Percentiles rank a stretch among this genome's conserved stretches.
Evolutionary conservation across 352 stramenopile genomes (phyloP).

Genomic region (Globisporangium paroecandrum): DNA sequence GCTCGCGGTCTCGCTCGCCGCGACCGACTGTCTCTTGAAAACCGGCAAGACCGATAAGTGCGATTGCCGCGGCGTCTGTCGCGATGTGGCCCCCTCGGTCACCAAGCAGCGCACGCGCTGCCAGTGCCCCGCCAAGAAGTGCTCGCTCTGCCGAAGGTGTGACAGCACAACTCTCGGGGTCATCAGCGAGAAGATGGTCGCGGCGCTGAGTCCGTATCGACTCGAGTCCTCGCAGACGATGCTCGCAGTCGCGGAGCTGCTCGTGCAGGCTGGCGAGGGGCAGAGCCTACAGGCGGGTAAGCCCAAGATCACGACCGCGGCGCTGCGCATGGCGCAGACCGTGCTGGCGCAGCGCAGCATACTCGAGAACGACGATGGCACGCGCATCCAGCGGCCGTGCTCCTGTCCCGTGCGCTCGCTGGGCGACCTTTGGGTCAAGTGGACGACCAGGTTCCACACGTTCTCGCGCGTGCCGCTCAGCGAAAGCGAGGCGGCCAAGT

Average conservation of each 20-base stretch:
- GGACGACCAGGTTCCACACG: conserved; percentile 74
- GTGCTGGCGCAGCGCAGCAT: conserved; percentile 74
- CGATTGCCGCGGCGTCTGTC: conserved; percentile 69
- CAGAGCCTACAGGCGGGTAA: conserved; percentile 30
- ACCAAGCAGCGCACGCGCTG: conserved; percentile 71
- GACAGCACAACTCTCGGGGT: conserved; percentile 48
- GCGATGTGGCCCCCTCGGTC: conserved; percentile 55
- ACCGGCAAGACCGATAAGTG: conserved; percentile 65
- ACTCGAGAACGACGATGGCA: conserved; percentile 48
- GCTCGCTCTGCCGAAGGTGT: conserved; percentile 70
- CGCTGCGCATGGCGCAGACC: conserved; percentile 56
- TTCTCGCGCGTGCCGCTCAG: conserved; percentile 62
- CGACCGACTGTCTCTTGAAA: conserved; percentile 76
- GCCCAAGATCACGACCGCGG: conserved; percentile 51
- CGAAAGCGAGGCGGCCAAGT: conserved; percentile 56
- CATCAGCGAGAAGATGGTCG: conserved; percentile 67
- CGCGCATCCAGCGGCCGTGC: conserved; percentile 66
- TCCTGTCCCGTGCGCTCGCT: conserved; percentile 71
- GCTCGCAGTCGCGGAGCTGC: conserved; percentile 43
- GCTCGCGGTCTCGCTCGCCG: conserved; percentile 66
- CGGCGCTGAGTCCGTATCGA: conserved; percentile 49
- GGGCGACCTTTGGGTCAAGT: conserved; percentile 78
- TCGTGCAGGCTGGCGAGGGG: conserved; percentile 53
- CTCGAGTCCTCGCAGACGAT: conserved; percentile 28
- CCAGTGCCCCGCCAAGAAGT: conserved; percentile 78